Conservation (phyloP, 2,329 filamentous ascomycete genomes). For the Geosmithia flava region DNA sequence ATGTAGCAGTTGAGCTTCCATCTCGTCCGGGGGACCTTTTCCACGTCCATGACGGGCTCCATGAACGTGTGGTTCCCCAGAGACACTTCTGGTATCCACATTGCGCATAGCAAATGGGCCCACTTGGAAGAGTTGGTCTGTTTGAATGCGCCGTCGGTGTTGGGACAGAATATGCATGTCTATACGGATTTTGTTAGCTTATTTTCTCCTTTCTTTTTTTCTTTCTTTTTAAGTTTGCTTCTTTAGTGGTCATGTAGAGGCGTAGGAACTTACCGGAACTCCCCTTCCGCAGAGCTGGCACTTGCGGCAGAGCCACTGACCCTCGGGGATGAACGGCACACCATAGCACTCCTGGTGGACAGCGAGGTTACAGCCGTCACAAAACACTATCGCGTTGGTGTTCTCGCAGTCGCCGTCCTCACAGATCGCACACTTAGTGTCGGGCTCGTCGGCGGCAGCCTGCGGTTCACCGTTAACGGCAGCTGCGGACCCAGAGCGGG, state of each 20-base stretch:
- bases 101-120: slow-evolving; percentile 91
- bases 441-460: slow-evolving; percentile 67
- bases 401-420: slow-evolving; percentile 99
- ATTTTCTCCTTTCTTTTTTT: too few species aligned
- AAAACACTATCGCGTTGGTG: slow-evolving; percentile 97
- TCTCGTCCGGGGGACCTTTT: slow-evolving; percentile 87
- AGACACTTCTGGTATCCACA: slow-evolving; percentile 97
- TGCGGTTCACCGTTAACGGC: slow-evolving; percentile 86
- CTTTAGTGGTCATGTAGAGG: not conserved
- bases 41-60: slow-evolving; percentile 96
- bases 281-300: slow-evolving; percentile 91
- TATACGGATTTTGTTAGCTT: slow-evolving; percentile 14
- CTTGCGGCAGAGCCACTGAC: slow-evolving; percentile 95
- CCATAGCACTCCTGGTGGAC: slow-evolving; percentile 99
- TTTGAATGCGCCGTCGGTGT: slow-evolving; percentile 95
- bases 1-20: slow-evolving; percentile 96
- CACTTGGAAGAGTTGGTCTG: slow-evolving; percentile 94
- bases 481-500: slow-evolving; percentile 83
- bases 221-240: too few species aligned
- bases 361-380: slow-evolving; percentile 91
- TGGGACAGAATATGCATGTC: slow-evolving; percentile 97
- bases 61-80: slow-evolving; percentile 94
- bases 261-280: slow-evolving; percentile 51
- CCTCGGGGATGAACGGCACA: slow-evolving; percentile 95
- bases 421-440: slow-evolving; percentile 95